These are phyloP conservation scores for Royoungia palumana DNA, from an alignment of 768 basidiomycete species.

Conservation along the genomic window DNA sequence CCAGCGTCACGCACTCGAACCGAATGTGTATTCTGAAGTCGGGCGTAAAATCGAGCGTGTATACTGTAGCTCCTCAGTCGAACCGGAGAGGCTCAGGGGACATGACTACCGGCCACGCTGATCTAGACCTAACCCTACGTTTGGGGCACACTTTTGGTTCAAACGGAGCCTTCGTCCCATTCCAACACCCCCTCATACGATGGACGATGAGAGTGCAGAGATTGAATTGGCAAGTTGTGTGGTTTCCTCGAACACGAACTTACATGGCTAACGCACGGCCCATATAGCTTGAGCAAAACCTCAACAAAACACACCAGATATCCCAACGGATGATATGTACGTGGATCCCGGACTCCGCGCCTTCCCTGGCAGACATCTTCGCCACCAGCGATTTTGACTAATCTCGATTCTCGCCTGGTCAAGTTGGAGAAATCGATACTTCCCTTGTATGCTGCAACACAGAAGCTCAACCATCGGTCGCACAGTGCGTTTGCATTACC, in stretches of 20 bases:
- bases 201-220: conserved; percentile 29
- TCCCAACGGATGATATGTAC: conserved; percentile 84
- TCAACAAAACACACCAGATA: conserved; percentile 81
- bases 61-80: too few species aligned
- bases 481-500: conserved; percentile 55
- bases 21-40: too few species aligned
- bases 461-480: conserved; percentile 66
- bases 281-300: conserved; percentile 75
- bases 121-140: conserved; percentile 1
- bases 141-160: not conserved
- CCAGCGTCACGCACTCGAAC: too few species aligned
- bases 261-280: not conserved
- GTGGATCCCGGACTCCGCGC: conserved; percentile 22
- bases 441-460: conserved; percentile 77
- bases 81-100: too few species aligned
- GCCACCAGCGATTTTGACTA: conserved; percentile 70
- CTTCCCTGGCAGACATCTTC: conserved; percentile 19
- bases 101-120: too few species aligned
- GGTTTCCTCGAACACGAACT: too few species aligned
- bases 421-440: conserved; percentile 84
- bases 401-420: conserved; percentile 77
- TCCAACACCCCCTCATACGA: too few species aligned
- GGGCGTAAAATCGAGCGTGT: too few species aligned
- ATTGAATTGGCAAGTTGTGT: conserved; percentile 18
- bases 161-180: too few species aligned